These are phyloP conservation scores for Nicotiana tabacum DNA, from an alignment of 257 asterid genomes.

Conservation along the genomic window DNA sequence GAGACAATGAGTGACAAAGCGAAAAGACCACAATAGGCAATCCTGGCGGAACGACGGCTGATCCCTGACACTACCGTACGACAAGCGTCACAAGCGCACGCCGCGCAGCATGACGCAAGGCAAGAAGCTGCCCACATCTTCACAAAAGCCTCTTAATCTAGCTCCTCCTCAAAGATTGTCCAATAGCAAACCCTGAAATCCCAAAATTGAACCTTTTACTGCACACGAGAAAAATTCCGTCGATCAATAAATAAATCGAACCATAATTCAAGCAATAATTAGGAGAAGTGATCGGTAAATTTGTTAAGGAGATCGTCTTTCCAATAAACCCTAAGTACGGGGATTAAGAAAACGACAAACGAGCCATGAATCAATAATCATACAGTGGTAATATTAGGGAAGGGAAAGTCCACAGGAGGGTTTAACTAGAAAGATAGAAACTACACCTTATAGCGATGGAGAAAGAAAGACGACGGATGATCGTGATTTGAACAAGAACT, in stretches of 20 bases:
- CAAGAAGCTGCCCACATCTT: conserved; percentile 92
- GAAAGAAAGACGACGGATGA: too few species aligned
- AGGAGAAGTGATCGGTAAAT: not conserved
- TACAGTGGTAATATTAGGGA: too few species aligned
- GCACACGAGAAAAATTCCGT: not conserved
- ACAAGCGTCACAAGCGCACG: conserved; percentile 81
- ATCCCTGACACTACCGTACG: conserved; percentile 73
- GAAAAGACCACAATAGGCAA: conserved; percentile 83
- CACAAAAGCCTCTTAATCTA: conserved; percentile 1
- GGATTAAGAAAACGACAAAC: too few species aligned
- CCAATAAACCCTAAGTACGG: not conserved
- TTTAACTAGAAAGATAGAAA: too few species aligned
- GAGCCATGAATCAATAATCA: too few species aligned
- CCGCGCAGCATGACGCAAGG: conserved; percentile 82
- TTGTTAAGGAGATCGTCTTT: not conserved
- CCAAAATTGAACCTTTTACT: not conserved
- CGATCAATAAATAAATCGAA: not conserved
- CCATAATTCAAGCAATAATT: not conserved
- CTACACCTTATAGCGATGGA: too few species aligned
- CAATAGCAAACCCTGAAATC: not conserved
- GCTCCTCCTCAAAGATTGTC: not conserved
- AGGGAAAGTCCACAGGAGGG: too few species aligned
- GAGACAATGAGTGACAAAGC: conserved; percentile 72
- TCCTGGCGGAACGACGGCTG: conserved; percentile 81
- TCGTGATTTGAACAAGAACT: too few species aligned